These are phyloP conservation scores for Monosporozyma solicola DNA, from an alignment of 805 yeast species.

Conservation along the genomic window DNA sequence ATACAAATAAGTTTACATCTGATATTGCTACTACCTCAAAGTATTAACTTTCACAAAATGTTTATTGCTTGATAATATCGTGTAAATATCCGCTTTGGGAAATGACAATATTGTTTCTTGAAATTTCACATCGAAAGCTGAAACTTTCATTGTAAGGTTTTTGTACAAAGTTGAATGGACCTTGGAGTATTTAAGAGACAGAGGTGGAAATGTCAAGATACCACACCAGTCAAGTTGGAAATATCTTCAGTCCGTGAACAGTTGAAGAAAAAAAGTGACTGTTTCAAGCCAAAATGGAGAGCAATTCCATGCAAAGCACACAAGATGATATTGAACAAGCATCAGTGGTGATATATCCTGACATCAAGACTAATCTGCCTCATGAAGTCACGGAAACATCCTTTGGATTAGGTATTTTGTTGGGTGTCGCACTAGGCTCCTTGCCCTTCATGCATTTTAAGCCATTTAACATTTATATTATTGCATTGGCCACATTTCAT, in stretches of 20 bases:
- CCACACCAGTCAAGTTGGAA: no score
- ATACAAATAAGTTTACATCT: neutral
- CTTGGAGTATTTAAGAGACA: neutral
- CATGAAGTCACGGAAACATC: slow-evolving; percentile 39
- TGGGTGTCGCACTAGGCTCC: slow-evolving; percentile 34
- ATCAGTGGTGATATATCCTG: slow-evolving; percentile 14
- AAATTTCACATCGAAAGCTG: neutral
- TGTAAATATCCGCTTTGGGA: neutral
- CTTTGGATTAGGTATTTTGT: slow-evolving; percentile 34
- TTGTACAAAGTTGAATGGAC: neutral
- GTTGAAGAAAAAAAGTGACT: neutral
- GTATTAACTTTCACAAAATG: neutral
- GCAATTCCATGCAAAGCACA: neutral
- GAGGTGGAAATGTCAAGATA: no score
- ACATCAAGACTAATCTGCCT: slow-evolving; percentile 34
- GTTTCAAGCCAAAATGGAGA: neutral
- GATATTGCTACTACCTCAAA: neutral
- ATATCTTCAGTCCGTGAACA: no score
- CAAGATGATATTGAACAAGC: neutral
- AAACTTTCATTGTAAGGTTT: neutral
- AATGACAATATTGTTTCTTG: neutral
- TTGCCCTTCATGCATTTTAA: slow-evolving; percentile 25
- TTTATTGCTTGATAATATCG: neutral
- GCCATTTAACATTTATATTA: slow-evolving; percentile 40
- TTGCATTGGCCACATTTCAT: slow-evolving; percentile 57